These are phyloP conservation scores for Pecoramyces ruminantium DNA, from an alignment of 192 early-diverging fungal genomes.

Conservation along the genomic window DNA sequence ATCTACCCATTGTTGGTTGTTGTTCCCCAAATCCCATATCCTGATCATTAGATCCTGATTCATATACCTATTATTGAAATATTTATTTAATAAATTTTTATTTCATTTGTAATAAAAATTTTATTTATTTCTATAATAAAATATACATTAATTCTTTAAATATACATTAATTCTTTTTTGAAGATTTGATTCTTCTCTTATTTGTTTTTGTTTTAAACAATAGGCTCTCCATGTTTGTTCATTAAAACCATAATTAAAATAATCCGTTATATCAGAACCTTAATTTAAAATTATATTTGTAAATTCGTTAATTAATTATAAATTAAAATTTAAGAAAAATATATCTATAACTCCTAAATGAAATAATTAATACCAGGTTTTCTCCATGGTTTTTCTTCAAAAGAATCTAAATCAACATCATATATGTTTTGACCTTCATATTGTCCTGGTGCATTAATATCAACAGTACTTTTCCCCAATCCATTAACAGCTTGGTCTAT, in stretches of 20 bases:
- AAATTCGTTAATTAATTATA: no score
- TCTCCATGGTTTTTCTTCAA: slow-evolving; percentile 96
- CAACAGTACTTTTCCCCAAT: slow-evolving; percentile 15
- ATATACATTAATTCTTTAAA: no score
- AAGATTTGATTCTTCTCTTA: slow-evolving; percentile 49
- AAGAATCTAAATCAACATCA: slow-evolving; percentile 77
- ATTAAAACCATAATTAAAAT: slow-evolving; percentile 99
- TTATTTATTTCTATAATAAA: no score
- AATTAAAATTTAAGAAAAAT: neutral
- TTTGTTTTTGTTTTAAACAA: slow-evolving; percentile 76
- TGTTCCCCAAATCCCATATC: neutral
- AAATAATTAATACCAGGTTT: slow-evolving; percentile 29
- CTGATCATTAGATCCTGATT: neutral
- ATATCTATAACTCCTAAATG: neutral
- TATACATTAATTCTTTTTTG: slow-evolving; percentile 27
- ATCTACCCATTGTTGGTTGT: neutral
- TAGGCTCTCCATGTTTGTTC: slow-evolving; percentile 91
- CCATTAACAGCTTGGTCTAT: neutral
- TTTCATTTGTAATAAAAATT: no score
- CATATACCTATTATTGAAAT: neutral
- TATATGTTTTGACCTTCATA: slow-evolving; percentile 67
- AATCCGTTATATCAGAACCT: slow-evolving; percentile 91
- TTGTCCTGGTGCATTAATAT: slow-evolving; percentile 56
- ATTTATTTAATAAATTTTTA: no score
- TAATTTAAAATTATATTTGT: no score